Conservation (phyloP, 179 eudicot genomes). For the Spergularia azorica region DNA sequence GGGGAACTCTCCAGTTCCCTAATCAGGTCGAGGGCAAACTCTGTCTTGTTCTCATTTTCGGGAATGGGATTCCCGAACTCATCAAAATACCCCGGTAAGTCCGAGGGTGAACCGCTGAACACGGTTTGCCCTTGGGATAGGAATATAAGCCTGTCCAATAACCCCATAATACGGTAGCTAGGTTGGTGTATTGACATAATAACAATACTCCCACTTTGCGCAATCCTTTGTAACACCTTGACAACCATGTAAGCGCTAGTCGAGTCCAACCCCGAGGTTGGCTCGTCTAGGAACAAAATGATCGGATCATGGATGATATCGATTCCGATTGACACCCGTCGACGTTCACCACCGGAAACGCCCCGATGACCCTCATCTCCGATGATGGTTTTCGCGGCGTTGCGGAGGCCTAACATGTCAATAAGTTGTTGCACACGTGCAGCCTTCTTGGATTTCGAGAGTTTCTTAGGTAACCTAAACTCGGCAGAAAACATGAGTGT, state of each 20-base stretch:
- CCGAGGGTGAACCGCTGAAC: constrained; percentile 51
- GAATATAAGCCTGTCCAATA: constrained; percentile 49
- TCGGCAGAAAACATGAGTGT: constrained; percentile 56
- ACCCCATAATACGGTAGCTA: constrained; percentile 47
- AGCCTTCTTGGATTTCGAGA: constrained; percentile 49
- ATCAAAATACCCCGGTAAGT: constrained; percentile 42
- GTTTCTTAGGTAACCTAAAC: constrained; percentile 47
- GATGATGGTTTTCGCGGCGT: constrained; percentile 49
- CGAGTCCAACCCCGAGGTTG: constrained; percentile 68
- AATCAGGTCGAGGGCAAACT: constrained; percentile 56
- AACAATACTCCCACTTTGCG: constrained; percentile 58
- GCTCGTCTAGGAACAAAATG: constrained; percentile 58
- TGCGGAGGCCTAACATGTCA: constrained; percentile 57
- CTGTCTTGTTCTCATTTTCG: constrained; percentile 57
- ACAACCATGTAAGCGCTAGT: constrained; percentile 66
- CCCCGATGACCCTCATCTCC: constrained; percentile 69
- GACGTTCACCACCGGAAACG: constrained; percentile 62
- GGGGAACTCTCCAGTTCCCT: constrained; percentile 58
- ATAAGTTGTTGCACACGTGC: constrained; percentile 57
- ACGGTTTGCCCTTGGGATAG: constrained; percentile 59
- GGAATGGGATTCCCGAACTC: constrained; percentile 62
- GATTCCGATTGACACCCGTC: constrained; percentile 63
- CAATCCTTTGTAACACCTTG: constrained; percentile 55
- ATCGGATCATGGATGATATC: constrained; percentile 67
- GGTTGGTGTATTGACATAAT: constrained; percentile 59